Evolutionary conservation across 2,329 filamentous ascomycete genomes (phyloP).

Genomic region (Curvularia hawaiiensis): DNA sequence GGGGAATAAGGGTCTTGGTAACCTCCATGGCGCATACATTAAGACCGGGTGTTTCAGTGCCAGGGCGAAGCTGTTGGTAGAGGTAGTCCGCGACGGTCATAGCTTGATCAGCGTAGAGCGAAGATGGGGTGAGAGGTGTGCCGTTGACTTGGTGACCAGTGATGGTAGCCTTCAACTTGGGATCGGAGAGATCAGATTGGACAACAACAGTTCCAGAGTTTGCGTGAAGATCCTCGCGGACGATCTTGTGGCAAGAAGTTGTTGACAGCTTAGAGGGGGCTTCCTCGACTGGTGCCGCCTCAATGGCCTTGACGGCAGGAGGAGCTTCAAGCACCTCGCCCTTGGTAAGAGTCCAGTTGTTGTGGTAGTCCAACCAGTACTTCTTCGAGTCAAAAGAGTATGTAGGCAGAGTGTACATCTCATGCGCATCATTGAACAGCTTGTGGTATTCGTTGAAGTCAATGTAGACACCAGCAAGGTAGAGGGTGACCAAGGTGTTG

Average conservation of each 20-base stretch:
- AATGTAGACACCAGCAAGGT: slow-evolving; percentile 65
- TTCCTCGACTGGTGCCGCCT: slow-evolving; percentile 47
- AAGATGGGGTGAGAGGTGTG: slow-evolving; percentile 68
- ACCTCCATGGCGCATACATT: slow-evolving; percentile 73
- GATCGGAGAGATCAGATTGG: slow-evolving; percentile 69
- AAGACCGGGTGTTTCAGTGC: slow-evolving; percentile 60
- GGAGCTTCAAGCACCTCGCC: slow-evolving; percentile 58
- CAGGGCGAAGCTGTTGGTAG: slow-evolving; percentile 66
- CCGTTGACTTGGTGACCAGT: slow-evolving; percentile 72
- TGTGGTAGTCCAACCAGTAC: slow-evolving; percentile 73
- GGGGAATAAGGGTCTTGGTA: slow-evolving; percentile 70
- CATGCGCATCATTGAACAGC: slow-evolving; percentile 62
- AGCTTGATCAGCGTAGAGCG: slow-evolving; percentile 67
- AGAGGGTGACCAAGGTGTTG: slow-evolving; percentile 63
- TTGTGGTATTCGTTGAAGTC: slow-evolving; percentile 74
- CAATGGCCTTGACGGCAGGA: slow-evolving; percentile 45
- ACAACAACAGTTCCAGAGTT: slow-evolving; percentile 65
- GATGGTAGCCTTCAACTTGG: slow-evolving; percentile 66
- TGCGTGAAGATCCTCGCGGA: slow-evolving; percentile 66
- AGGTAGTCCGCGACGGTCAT: slow-evolving; percentile 70
- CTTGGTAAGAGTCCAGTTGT: slow-evolving; percentile 75
- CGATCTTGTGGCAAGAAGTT: slow-evolving; percentile 68
- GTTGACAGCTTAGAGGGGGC: slow-evolving; percentile 64
- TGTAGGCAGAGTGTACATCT: slow-evolving; percentile 67
- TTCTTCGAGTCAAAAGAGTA: slow-evolving; percentile 74